These are phyloP conservation scores for Teratosphaeria nubilosa DNA, from an alignment of 2,329 filamentous ascomycete species.

Conservation along the genomic window DNA sequence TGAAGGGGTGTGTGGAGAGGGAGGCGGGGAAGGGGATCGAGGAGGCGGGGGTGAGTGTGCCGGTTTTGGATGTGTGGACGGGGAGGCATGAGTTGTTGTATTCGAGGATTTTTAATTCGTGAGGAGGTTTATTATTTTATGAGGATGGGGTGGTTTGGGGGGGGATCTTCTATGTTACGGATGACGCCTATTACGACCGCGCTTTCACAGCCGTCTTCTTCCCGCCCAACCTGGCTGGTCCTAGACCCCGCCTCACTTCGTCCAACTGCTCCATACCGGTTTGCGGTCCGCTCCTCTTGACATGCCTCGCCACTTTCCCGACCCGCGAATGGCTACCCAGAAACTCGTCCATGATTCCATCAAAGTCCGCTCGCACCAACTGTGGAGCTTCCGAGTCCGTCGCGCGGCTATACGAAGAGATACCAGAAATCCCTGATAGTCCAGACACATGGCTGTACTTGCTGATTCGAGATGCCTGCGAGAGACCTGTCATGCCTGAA, in stretches of 20 bases:
- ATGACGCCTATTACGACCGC: background rate
- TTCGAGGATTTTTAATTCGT: conserved; percentile 80
- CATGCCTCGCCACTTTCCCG: conserved; percentile 53
- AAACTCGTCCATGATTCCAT: conserved; percentile 88
- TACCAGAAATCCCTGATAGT: conserved; percentile 26
- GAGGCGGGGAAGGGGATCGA: conserved; percentile 49
- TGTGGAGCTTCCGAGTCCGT: conserved; percentile 31
- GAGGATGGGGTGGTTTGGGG: background rate
- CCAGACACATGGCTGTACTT: conserved; percentile 28
- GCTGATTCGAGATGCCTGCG: conserved; percentile 31
- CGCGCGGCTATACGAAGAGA: conserved; percentile 19
- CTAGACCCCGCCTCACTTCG: conserved; percentile 71
- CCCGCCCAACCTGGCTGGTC: conserved; percentile 55
- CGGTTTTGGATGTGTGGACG: conserved; percentile 72
- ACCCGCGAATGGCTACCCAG: conserved; percentile 61
- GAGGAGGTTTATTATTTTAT: conserved; percentile 4
- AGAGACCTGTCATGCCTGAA: conserved; percentile 43
- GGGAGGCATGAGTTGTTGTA: conserved; percentile 75
- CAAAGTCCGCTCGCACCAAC: conserved; percentile 67
- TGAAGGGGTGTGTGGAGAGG: conserved; percentile 48
- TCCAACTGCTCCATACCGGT: conserved; percentile 82
- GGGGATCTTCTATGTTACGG: background rate
- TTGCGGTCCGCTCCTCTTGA: conserved; percentile 61
- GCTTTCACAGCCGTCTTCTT: background rate
- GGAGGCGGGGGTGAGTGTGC: conserved; percentile 64